Conservation (phyloP, 2,329 filamentous ascomycete genomes). For the Monilinia fructigena region DNA sequence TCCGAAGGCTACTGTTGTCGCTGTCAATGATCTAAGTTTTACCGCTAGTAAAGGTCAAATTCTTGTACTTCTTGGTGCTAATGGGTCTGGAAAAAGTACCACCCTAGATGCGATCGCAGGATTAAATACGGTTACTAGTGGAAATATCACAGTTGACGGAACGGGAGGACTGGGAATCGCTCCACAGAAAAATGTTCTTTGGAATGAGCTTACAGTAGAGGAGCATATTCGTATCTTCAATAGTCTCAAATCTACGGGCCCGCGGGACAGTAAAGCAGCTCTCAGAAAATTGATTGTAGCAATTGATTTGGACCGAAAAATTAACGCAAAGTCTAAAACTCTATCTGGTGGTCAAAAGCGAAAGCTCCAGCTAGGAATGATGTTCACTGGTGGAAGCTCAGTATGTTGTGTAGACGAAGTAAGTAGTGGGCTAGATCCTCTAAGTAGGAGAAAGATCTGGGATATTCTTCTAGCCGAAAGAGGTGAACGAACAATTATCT, state of each 20-base stretch:
- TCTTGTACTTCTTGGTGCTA: slow-evolving; percentile 80
- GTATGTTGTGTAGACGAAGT: slow-evolving; percentile 93
- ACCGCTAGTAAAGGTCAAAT: slow-evolving; percentile 76
- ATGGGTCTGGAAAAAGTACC: slow-evolving; percentile 87
- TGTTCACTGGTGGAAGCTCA: slow-evolving; percentile 85
- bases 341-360: slow-evolving; percentile 89
- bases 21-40: slow-evolving; percentile 72
- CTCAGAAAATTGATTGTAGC: slow-evolving; percentile 63
- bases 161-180: slow-evolving; percentile 81
- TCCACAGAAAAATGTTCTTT: slow-evolving; percentile 91
- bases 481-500: slow-evolving; percentile 74
- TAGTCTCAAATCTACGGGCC: slow-evolving; percentile 65
- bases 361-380: slow-evolving; percentile 90
- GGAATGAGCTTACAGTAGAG: slow-evolving; percentile 82
- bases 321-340: slow-evolving; percentile 69
- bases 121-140: slow-evolving; percentile 71
- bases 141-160: slow-evolving; percentile 73
- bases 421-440: slow-evolving; percentile 80
- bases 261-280: slow-evolving; percentile 55
- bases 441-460: slow-evolving; percentile 88
- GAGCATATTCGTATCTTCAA: slow-evolving; percentile 87
- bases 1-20: slow-evolving; percentile 67
- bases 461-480: slow-evolving; percentile 86
- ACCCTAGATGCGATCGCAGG: slow-evolving; percentile 87
- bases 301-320: slow-evolving; percentile 75